Percentiles rank a stretch among this genome's conserved stretches.
phyloP scores from a whole-genome alignment of 139 green algal genomes.

The Dunaliella sp. region DNA sequence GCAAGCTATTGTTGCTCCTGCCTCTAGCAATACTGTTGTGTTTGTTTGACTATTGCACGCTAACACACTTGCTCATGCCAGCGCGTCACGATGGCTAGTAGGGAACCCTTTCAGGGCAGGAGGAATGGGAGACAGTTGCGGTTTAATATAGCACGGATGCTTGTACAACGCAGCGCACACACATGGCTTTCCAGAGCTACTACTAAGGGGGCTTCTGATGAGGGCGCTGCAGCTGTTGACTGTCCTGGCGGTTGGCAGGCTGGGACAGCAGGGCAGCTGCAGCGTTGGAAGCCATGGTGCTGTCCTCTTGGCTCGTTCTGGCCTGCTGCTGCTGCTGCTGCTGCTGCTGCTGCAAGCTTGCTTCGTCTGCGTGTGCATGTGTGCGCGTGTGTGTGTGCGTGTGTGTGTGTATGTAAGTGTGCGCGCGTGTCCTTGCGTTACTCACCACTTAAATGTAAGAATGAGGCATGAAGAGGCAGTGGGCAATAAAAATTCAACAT shows the following conservation, averaged over 20 bases:
- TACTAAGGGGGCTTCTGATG: no score
- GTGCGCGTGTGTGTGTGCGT: not conserved
- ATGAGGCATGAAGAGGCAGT: not conserved
- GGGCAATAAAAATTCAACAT: not conserved
- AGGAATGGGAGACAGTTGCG: not conserved
- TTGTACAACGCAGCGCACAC: no score
- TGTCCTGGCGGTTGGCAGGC: not conserved
- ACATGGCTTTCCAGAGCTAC: no score
- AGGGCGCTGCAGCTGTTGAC: not conserved
- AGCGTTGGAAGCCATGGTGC: not conserved
- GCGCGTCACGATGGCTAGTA: not conserved
- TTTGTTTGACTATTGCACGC: no score
- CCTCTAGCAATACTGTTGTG: no score
- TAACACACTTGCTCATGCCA: no score
- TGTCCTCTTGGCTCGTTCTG: not conserved
- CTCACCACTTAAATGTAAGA: no score
- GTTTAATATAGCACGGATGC: no score
- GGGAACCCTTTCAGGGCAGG: not conserved
- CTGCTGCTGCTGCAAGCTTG: not conserved
- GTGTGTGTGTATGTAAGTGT: not conserved
- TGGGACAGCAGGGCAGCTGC: not conserved
- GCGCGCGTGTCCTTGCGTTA: not conserved
- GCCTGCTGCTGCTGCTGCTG: not conserved
- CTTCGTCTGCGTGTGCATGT: not conserved
- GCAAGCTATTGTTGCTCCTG: no score